Evolutionary conservation across 2,329 filamentous ascomycete genomes (phyloP).

Genomic region (Corinectria fuckeliana): DNA sequence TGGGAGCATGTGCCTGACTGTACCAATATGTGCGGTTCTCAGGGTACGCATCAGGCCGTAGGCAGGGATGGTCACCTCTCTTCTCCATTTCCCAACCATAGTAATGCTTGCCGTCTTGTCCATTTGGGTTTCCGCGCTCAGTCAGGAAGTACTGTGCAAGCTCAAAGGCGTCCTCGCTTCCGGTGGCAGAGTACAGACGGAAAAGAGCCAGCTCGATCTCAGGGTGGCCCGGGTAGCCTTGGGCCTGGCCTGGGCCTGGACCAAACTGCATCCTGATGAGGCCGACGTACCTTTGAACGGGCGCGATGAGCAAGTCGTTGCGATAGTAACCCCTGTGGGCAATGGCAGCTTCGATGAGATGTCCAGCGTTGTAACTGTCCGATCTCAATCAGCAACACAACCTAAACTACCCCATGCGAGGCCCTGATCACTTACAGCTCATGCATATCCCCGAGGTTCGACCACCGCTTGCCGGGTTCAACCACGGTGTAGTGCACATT

Average conservation of each 20-base stretch:
- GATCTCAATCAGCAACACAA: background rate
- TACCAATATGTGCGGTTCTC: slow-evolving; percentile 53
- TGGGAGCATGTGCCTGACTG: slow-evolving; percentile 62
- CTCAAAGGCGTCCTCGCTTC: slow-evolving; percentile 46
- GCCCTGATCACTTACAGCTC: slow-evolving; percentile 55
- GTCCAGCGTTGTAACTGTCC: slow-evolving; percentile 61
- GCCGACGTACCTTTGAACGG: slow-evolving; percentile 43
- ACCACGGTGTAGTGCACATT: slow-evolving; percentile 69
- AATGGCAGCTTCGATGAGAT: slow-evolving; percentile 66
- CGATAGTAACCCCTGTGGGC: slow-evolving; percentile 60
- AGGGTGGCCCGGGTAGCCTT: slow-evolving; percentile 63
- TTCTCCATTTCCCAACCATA: slow-evolving; percentile 60
- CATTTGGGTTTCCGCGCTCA: slow-evolving; percentile 35
- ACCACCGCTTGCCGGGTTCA: slow-evolving; percentile 60
- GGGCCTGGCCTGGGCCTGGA: slow-evolving; percentile 53
- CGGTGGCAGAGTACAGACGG: slow-evolving; percentile 45
- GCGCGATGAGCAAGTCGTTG: slow-evolving; percentile 55
- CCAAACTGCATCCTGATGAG: slow-evolving; percentile 61
- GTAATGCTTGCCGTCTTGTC: slow-evolving; percentile 65
- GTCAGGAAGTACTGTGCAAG: slow-evolving; percentile 54
- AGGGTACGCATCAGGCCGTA: slow-evolving; percentile 55
- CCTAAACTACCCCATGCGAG: background rate
- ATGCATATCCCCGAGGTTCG: slow-evolving; percentile 67
- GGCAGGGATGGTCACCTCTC: slow-evolving; percentile 56
- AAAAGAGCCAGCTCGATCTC: slow-evolving; percentile 57